Conservation (phyloP, 805 yeast species). For the Groenewaldozyma salmanticensis region DNA sequence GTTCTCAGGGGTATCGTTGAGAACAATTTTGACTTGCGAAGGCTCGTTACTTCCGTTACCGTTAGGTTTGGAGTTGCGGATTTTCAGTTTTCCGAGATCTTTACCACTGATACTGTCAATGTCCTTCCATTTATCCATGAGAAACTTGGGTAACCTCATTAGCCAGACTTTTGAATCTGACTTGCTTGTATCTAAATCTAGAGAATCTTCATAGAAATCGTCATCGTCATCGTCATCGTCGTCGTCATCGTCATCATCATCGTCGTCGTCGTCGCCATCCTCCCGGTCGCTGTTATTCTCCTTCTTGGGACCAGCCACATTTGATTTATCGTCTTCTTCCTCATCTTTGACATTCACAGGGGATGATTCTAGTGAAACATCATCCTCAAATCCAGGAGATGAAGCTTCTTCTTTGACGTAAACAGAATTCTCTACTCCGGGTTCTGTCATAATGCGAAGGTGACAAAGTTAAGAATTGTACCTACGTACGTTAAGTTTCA, state of each 20-base stretch:
- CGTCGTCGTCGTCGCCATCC: slow-evolving; percentile 2
- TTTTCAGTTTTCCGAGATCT: slow-evolving; percentile 67
- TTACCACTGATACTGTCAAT: slow-evolving; percentile 56
- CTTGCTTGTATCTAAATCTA: slow-evolving; percentile 61
- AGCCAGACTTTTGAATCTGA: slow-evolving; percentile 79
- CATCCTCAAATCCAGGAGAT: slow-evolving; percentile 26
- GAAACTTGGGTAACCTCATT: slow-evolving; percentile 78
- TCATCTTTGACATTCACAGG: slow-evolving; percentile 15
- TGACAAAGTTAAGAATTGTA: too few species aligned
- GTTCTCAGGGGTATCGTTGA: slow-evolving; percentile 32
- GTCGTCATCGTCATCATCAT: slow-evolving; percentile 22
- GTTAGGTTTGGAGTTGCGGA: slow-evolving; percentile 25
- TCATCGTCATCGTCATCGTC: slow-evolving; percentile 26
- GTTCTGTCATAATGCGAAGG: too few species aligned
- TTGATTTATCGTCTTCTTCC: slow-evolving; percentile 2
- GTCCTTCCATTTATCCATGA: slow-evolving; percentile 73
- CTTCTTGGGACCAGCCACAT: slow-evolving; percentile 4
- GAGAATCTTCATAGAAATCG: slow-evolving; percentile 49
- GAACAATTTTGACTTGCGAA: slow-evolving; percentile 28
- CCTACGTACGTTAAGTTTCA: too few species aligned
- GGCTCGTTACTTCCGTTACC: slow-evolving; percentile 19
- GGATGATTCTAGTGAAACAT: slow-evolving; percentile 28
- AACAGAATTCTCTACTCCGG: too few species aligned
- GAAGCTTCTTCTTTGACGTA: slow-evolving; percentile 6
- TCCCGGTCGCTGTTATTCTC: slow-evolving; percentile 21